phyloP scores from a whole-genome alignment of 2,329 filamentous ascomycete species.

The Ophiosphaerella narmari region DNA sequence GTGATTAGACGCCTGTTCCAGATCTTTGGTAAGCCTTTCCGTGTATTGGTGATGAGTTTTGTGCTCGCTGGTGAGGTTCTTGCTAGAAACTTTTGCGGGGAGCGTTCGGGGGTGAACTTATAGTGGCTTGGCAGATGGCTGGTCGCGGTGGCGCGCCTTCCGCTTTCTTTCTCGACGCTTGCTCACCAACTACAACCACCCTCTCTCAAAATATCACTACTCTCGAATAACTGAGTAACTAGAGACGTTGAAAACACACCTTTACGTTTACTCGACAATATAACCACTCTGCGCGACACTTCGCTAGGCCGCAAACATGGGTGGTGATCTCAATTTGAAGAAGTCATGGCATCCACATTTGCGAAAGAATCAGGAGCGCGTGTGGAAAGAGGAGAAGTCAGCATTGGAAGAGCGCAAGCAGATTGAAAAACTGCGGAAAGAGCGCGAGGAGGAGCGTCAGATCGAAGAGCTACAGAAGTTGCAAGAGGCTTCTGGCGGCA shows the following conservation, averaged over 20 bases:
- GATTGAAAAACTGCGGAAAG: conserved; percentile 87
- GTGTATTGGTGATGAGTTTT: no score
- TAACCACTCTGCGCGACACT: background rate
- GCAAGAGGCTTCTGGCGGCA: conserved; percentile 85
- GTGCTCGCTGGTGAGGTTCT: conserved; percentile 4
- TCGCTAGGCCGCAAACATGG: conserved; percentile 65
- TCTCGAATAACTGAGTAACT: no score
- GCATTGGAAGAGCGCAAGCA: conserved; percentile 94
- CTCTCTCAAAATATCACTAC: conserved; percentile 4
- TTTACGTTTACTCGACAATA: background rate
- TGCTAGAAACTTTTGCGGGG: conserved; percentile 32
- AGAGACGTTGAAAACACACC: no score
- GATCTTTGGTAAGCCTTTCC: no score
- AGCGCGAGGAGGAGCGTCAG: conserved; percentile 89
- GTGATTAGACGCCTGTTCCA: no score
- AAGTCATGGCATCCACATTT: conserved; percentile 86
- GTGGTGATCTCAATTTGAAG: conserved; percentile 94
- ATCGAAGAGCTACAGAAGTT: conserved; percentile 90
- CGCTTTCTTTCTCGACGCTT: conserved; percentile 4
- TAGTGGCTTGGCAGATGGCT: conserved; percentile 15
- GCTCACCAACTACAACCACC: background rate
- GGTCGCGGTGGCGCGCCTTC: conserved; percentile 11
- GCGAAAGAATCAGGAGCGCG: conserved; percentile 85
- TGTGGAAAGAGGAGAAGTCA: conserved; percentile 90
- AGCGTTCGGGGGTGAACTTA: conserved; percentile 29